Percentiles rank a stretch among this genome's conserved stretches.
These are phyloP conservation scores for Penicillium sp. DNA, from an alignment of 2,329 filamentous ascomycete species.

Conservation along the genomic window DNA sequence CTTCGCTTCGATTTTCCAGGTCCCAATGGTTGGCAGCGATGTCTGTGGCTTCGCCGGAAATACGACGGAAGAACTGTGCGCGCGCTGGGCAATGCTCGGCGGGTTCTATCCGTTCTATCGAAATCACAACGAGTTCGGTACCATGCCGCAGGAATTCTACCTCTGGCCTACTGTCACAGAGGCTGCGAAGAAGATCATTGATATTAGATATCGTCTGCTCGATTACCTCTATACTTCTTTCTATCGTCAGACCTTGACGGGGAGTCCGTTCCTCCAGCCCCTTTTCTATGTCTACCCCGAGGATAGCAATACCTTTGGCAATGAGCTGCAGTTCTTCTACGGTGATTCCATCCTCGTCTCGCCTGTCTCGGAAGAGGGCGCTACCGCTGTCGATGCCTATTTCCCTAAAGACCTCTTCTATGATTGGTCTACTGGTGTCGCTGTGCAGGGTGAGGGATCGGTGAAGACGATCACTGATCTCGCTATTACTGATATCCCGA, in stretches of 20 bases:
- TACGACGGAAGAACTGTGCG: slow-evolving; percentile 66
- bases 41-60: slow-evolving; percentile 72
- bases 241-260: slow-evolving; percentile 57
- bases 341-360: slow-evolving; percentile 56
- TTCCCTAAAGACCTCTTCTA: slow-evolving; percentile 60
- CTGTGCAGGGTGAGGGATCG: slow-evolving; percentile 42
- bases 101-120: slow-evolving; percentile 75
- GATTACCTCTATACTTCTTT: slow-evolving; percentile 78
- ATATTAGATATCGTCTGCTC: slow-evolving; percentile 70
- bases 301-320: slow-evolving; percentile 52
- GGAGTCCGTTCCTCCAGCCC: slow-evolving; percentile 65
- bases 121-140: slow-evolving; percentile 61
- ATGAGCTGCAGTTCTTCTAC: slow-evolving; percentile 59
- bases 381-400: slow-evolving; percentile 54
- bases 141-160: slow-evolving; percentile 69
- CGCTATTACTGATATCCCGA: slow-evolving; percentile 54
- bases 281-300: slow-evolving; percentile 69
- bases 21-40: slow-evolving; percentile 68
- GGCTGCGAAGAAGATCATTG: slow-evolving; percentile 66
- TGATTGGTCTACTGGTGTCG: slow-evolving; percentile 57
- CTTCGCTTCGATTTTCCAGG: slow-evolving; percentile 64
- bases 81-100: slow-evolving; percentile 71
- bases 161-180: slow-evolving; percentile 61
- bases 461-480: slow-evolving; percentile 47
- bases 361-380: slow-evolving; percentile 53